phyloP scores from a whole-genome alignment of 768 basidiomycete genomes.

The Phaffia tasmanica region DNA sequence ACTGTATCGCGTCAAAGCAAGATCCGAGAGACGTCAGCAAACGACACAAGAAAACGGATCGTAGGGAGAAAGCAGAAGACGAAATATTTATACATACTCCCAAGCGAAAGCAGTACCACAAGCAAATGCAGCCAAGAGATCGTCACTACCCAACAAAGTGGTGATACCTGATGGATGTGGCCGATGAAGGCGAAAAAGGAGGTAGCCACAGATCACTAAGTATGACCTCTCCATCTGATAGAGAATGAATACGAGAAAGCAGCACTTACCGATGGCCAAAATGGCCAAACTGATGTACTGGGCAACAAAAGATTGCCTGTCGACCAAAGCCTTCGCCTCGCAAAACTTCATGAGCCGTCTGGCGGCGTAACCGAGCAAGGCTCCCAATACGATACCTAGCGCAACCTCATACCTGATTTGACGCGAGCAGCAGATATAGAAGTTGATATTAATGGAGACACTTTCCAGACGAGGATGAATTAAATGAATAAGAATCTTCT shows the following conservation, averaged over 20 bases:
- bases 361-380: slow-evolving; percentile 62
- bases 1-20: slow-evolving; percentile 17
- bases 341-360: slow-evolving; percentile 89
- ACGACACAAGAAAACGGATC: not conserved
- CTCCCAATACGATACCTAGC: slow-evolving; percentile 63
- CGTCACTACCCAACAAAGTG: slow-evolving; percentile 78
- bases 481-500: slow-evolving; percentile 36
- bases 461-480: slow-evolving; percentile 21
- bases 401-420: slow-evolving; percentile 55
- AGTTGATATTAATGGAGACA: not conserved
- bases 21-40: not conserved
- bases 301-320: slow-evolving; percentile 87
- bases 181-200: slow-evolving; percentile 54
- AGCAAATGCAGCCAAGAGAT: slow-evolving; percentile 84
- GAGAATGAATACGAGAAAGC: not conserved
- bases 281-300: slow-evolving; percentile 46
- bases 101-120: slow-evolving; percentile 95
- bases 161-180: slow-evolving; percentile 67
- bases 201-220: not conserved
- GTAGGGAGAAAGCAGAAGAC: not conserved
- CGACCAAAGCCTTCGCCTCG: slow-evolving; percentile 71
- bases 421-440: not conserved
- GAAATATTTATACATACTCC: slow-evolving; percentile 76
- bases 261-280: slow-evolving; percentile 34
- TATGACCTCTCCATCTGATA: slow-evolving; percentile 38